These are phyloP conservation scores for Viridothelium virens DNA, from an alignment of 495 filamentous ascomycete genomes.

Conservation along the genomic window DNA sequence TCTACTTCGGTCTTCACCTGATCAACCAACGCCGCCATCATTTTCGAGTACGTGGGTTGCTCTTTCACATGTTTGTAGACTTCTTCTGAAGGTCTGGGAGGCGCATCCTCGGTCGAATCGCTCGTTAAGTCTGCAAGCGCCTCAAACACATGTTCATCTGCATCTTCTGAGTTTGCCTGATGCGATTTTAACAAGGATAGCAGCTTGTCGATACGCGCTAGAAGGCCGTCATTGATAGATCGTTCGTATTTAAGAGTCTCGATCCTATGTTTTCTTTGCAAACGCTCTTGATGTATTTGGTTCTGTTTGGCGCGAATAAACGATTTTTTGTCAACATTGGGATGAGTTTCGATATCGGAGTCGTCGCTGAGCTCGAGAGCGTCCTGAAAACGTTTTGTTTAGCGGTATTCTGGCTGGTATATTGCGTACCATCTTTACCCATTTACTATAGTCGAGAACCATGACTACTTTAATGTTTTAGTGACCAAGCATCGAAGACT, in stretches of 20 bases:
- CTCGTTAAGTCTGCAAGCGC: slow-evolving; percentile 70
- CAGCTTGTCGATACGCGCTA: slow-evolving; percentile 71
- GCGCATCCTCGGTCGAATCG: slow-evolving; percentile 57
- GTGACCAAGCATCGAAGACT: background rate
- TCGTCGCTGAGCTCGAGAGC: slow-evolving; percentile 93
- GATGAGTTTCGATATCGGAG: slow-evolving; percentile 96
- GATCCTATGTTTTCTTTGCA: slow-evolving; percentile 77
- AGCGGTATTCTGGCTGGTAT: slow-evolving; percentile 16
- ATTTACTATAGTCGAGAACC: slow-evolving; percentile 94
- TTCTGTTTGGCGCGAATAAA: slow-evolving; percentile 98
- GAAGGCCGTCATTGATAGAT: slow-evolving; percentile 82
- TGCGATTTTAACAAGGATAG: slow-evolving; percentile 62
- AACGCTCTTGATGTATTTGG: slow-evolving; percentile 86
- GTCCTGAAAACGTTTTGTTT: slow-evolving; percentile 46
- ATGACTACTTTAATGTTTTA: slow-evolving; percentile 37
- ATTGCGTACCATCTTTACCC: slow-evolving; percentile 43
- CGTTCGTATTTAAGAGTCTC: slow-evolving; percentile 87
- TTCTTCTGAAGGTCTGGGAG: slow-evolving; percentile 63
- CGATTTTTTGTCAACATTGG: slow-evolving; percentile 96
- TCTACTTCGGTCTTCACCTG: slow-evolving; percentile 88
- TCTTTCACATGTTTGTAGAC: slow-evolving; percentile 67
- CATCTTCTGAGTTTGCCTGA: slow-evolving; percentile 55
- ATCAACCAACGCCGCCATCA: slow-evolving; percentile 88
- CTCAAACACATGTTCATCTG: slow-evolving; percentile 78
- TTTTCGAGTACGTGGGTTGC: slow-evolving; percentile 81